Evolutionary conservation across 2,329 filamentous ascomycete species (phyloP).

Genomic region (Colletotrichum euphorbiae): DNA sequence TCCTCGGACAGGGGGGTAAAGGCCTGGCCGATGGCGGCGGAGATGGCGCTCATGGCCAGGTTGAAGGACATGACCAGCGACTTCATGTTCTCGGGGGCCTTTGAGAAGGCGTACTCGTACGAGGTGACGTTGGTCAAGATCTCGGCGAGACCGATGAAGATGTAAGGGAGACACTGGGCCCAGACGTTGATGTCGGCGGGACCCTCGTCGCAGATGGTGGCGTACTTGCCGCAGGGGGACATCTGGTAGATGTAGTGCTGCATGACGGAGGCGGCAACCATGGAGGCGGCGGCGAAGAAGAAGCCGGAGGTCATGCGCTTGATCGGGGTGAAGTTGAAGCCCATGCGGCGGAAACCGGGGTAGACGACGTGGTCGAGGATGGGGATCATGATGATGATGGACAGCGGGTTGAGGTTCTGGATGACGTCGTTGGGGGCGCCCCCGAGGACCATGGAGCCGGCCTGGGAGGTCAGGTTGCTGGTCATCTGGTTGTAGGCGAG

Average conservation of each 20-base stretch:
- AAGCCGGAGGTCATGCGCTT: constrained; percentile 81
- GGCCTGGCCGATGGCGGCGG: constrained; percentile 77
- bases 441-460: constrained; percentile 72
- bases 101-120: constrained; percentile 82
- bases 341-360: constrained; percentile 71
- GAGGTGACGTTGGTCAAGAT: constrained; percentile 68
- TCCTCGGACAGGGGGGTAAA: constrained; percentile 71
- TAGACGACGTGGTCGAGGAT: constrained; percentile 77
- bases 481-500: constrained; percentile 70
- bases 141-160: constrained; percentile 64
- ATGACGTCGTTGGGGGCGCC: constrained; percentile 84
- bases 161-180: constrained; percentile 65
- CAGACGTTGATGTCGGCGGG: constrained; percentile 74
- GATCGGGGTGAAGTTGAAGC: constrained; percentile 78
- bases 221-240: constrained; percentile 69
- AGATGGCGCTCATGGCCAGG: constrained; percentile 77
- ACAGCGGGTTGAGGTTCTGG: constrained; percentile 80
- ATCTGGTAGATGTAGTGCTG: constrained; percentile 73
- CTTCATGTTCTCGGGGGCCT: constrained; percentile 84
- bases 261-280: constrained; percentile 68
- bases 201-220: constrained; percentile 60
- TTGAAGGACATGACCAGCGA: constrained; percentile 78
- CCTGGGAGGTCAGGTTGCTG: constrained; percentile 72
- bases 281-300: constrained; percentile 71
- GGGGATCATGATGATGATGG: constrained; percentile 80